Base-by-base conservation (phyloP, 805 yeast species). In the Torulaspora quercuum region DNA sequence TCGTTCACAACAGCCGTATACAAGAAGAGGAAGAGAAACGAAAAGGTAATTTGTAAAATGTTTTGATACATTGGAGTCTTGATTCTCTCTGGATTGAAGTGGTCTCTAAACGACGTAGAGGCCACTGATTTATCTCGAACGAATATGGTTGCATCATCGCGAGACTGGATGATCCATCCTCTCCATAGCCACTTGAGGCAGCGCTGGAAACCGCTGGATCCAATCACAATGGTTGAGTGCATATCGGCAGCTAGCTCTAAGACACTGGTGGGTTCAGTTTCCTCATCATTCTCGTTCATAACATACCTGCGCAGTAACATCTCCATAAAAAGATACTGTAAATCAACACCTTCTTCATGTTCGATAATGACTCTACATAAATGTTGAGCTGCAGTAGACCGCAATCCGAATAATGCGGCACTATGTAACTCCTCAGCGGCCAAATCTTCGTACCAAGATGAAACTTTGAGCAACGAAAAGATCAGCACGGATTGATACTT, bases 171-270 rank as follows among this genome's bases (percentile, higher is more conserved):
- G 44, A 87, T 83, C 95, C 95, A 85, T 18, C 96, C 96, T 39
- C 89, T 68, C 96, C 96, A 87, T 32, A 87, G 61, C 95, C 95
- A 87, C 48, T 80, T 78, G 52, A 86, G 72, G 63, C 95, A 85
- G 36, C 95, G 66, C 60, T 87, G 95, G 58, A 77, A 87, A 0
- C 95, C 95, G 6, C 81, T 66, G 0, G 94, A 76, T 2, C 87
- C 80, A 49, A 88, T 84, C 11, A 86, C 80, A 14, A 72, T 70
- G 6, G 89, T 79, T 7, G 83, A 75, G 49, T 87, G 95, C 75
- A 79, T 75, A 54, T 87, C 95, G 17, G 84, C 87, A 0, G 95
- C 95, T 51, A 86, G 59, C 56, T 87, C 96, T 45, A 87, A 63
- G 0, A 88, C 95, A 60, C 76, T 81, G n/a, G 72, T 62, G 0